Conservation (phyloP, 2,329 filamentous ascomycete genomes). For the Tympanopsis confertula region DNA sequence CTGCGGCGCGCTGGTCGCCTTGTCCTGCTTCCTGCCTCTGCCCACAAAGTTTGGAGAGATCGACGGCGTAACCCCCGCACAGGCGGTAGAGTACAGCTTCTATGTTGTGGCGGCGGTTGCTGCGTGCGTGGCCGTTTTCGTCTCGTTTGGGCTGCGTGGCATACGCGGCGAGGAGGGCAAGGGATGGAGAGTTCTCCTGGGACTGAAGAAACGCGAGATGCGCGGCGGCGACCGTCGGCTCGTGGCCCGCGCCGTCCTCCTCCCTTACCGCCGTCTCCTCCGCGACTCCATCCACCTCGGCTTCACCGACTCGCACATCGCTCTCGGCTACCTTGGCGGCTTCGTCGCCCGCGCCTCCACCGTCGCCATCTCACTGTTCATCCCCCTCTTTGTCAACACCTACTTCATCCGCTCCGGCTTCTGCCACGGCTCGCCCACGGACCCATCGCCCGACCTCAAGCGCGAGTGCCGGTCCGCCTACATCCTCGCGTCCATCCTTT, state of each 20-base stretch:
- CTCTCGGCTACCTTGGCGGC: constrained; percentile 79
- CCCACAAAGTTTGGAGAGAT: constrained; percentile 67
- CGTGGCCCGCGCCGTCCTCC: constrained; percentile 13
- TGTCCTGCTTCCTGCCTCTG: constrained; percentile 73
- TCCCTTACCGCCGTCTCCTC: constrained; percentile 49
- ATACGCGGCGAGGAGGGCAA: constrained; percentile 68
- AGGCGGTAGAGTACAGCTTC: constrained; percentile 74
- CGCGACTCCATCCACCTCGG: constrained; percentile 57
- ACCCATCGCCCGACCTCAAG: constrained; percentile 65
- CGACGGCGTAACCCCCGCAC: constrained; percentile 57
- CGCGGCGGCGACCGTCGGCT: constrained; percentile 8
- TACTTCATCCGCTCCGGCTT: constrained; percentile 75
- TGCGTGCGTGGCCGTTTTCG: constrained; percentile 60
- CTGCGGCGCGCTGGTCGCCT: constrained; percentile 75
- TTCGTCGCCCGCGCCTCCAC: constrained; percentile 92
- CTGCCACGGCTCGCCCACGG: constrained; percentile 56
- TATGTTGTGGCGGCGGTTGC: constrained; percentile 72
- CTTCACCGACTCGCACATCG: constrained; percentile 66
- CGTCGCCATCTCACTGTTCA: constrained; percentile 88
- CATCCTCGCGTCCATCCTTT: constrained; percentile 73
- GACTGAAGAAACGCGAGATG: constrained; percentile 15
- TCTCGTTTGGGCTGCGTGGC: constrained; percentile 64
- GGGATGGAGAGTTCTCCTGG: constrained; percentile 49
- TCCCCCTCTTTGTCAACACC: constrained; percentile 83
- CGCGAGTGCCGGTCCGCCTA: constrained; percentile 78